These are phyloP conservation scores for Chloris gayana DNA, from an alignment of 176 grass and related monocot genomes.

Conservation along the genomic window DNA sequence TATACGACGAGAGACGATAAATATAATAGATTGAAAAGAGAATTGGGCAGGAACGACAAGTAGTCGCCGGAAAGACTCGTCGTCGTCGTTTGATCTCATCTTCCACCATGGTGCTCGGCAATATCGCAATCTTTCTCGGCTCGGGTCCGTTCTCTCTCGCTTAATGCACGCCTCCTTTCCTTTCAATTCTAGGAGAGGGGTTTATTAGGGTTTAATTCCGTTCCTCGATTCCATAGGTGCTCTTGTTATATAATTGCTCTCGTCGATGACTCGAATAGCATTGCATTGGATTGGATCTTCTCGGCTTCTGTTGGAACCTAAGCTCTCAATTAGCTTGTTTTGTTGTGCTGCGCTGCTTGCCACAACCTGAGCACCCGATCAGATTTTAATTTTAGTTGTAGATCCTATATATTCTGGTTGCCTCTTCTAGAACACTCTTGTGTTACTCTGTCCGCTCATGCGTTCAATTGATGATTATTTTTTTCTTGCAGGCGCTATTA, in stretches of 20 bases:
- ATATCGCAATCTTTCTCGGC: constrained; percentile 24
- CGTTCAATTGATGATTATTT: not conserved
- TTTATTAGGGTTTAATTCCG: constrained; percentile 1
- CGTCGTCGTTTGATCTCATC: no score
- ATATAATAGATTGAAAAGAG: no score
- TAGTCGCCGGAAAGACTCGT: not conserved
- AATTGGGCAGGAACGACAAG: no score
- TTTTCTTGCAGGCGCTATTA: constrained; percentile 41
- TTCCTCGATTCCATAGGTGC: not conserved
- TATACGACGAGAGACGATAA: no score
- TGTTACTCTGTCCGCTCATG: not conserved
- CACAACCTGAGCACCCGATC: not conserved
- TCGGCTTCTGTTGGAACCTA: no score
- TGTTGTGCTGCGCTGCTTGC: not conserved
- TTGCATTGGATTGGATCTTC: not conserved
- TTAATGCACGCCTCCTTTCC: not conserved
- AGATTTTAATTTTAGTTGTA: not conserved
- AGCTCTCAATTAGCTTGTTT: not conserved
- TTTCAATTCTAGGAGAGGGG: not conserved
- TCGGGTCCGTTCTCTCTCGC: constrained; percentile 12
- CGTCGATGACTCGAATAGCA: not conserved
- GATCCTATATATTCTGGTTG: not conserved
- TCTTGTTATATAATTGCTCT: no score
- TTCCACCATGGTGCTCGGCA: constrained; percentile 31
- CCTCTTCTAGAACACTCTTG: not conserved